A percentile compares a stretch with the other conserved stretches of the same genome.
Evolutionary conservation across 2,329 filamentous ascomycete genomes (phyloP).

Genomic region (Grosmannia serpens): DNA sequence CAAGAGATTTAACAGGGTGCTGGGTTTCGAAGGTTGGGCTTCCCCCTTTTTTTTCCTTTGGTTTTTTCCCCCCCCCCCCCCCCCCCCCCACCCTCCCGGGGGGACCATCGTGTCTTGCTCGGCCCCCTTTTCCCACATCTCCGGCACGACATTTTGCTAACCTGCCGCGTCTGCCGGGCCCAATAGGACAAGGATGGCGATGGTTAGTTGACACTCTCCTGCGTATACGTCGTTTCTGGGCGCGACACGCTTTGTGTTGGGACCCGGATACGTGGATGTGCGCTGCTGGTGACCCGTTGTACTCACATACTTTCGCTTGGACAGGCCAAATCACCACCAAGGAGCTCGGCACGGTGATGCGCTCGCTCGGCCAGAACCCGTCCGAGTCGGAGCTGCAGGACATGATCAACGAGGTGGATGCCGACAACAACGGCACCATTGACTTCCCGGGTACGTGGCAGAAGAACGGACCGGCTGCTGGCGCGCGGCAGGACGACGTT

Average conservation of each 20-base stretch:
- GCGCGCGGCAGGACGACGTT: background rate
- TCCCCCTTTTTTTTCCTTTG: too few relatives aligned
- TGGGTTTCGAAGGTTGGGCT: too few relatives aligned
- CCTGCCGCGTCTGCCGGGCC: background rate
- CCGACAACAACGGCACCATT: conserved; percentile 87
- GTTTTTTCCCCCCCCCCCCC: too few relatives aligned
- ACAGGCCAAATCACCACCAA: conserved; percentile 85
- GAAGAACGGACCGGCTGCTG: background rate
- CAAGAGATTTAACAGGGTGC: too few relatives aligned
- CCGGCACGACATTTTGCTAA: background rate
- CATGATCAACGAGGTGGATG: conserved; percentile 91
- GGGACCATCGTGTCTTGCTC: background rate
- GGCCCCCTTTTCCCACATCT: background rate
- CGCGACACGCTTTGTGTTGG: too few relatives aligned
- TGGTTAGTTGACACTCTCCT: conserved; percentile 11
- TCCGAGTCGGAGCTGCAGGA: conserved; percentile 84
- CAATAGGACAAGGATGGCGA: conserved; percentile 17
- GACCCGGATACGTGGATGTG: too few relatives aligned
- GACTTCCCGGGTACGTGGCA: conserved; percentile 66
- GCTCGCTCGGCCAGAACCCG: conserved; percentile 79
- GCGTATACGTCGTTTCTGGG: too few relatives aligned
- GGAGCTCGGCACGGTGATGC: conserved; percentile 83
- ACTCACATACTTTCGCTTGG: conserved; percentile 2
- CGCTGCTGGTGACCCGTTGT: background rate
- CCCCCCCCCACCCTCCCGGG: background rate